Evolutionary conservation across 2,329 filamentous ascomycete species (phyloP).

Genomic region (Fusarium paranaense): DNA sequence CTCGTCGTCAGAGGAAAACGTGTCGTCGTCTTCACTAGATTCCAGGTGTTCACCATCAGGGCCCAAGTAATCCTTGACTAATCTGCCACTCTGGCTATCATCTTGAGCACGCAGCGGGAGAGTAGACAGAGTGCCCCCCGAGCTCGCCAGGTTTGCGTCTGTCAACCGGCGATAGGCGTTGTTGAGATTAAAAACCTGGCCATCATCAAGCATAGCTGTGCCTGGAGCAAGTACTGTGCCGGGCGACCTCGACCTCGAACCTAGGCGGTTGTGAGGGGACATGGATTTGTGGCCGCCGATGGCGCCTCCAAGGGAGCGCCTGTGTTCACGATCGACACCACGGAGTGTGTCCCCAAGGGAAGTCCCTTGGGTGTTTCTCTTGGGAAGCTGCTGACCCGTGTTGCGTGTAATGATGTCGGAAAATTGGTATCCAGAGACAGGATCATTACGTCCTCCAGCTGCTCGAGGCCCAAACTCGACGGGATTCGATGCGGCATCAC

Average conservation of each 20-base stretch:
- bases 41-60: slow-evolving; percentile 76
- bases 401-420: slow-evolving; percentile 67
- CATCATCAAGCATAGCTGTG: slow-evolving; percentile 67
- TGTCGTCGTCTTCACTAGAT: slow-evolving; percentile 78
- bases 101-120: slow-evolving; percentile 68
- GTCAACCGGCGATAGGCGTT: slow-evolving; percentile 78
- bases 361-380: slow-evolving; percentile 60
- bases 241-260: slow-evolving; percentile 53
- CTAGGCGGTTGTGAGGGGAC: slow-evolving; percentile 64
- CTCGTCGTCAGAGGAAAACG: slow-evolving; percentile 74
- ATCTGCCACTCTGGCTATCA: slow-evolving; percentile 62
- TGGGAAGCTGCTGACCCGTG: slow-evolving; percentile 61
- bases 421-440: slow-evolving; percentile 70
- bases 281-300: slow-evolving; percentile 60
- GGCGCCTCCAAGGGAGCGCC: slow-evolving; percentile 53
- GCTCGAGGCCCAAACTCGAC: slow-evolving; percentile 57
- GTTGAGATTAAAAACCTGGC: slow-evolving; percentile 73
- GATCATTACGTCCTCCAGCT: slow-evolving; percentile 50
- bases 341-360: slow-evolving; percentile 66
- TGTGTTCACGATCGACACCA: slow-evolving; percentile 59
- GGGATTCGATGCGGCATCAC: slow-evolving; percentile 63
- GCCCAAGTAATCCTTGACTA: slow-evolving; percentile 75
- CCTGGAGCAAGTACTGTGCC: slow-evolving; percentile 47
- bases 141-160: slow-evolving; percentile 75
- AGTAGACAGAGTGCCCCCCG: slow-evolving; percentile 71